These are phyloP conservation scores for Chrysoporthe austroafricana DNA, from an alignment of 2,329 filamentous ascomycete genomes.

Conservation along the genomic window DNA sequence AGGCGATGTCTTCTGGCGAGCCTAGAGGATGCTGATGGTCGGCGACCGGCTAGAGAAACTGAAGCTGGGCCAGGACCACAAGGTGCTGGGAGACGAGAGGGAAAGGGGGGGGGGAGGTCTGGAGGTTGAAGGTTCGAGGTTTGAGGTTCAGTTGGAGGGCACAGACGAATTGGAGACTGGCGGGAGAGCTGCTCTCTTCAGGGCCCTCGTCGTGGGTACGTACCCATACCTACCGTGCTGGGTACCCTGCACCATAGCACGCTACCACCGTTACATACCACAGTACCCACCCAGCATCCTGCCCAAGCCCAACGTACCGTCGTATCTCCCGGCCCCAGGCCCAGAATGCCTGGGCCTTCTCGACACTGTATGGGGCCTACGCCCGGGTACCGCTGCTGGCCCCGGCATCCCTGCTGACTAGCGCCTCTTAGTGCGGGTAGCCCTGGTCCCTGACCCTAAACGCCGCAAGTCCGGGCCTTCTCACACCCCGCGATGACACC, in stretches of 20 bases:
- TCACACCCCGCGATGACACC: background rate
- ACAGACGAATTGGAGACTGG: constrained; percentile 19
- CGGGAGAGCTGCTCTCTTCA: constrained; percentile 13
- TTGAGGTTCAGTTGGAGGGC: constrained; percentile 2
- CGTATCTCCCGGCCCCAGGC: background rate
- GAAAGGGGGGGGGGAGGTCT: background rate
- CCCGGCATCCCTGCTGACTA: background rate
- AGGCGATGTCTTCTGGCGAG: background rate
- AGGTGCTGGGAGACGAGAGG: background rate
- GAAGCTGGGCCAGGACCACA: background rate
- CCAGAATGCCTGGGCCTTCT: too few relatives aligned
- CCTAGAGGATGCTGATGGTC: background rate
- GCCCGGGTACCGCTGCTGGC: constrained; percentile 3
- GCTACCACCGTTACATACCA: background rate
- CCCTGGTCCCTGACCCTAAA: constrained; percentile 3
- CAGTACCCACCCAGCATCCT: background rate
- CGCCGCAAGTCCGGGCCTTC: constrained; percentile 10
- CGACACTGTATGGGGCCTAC: background rate
- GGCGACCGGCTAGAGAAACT: background rate
- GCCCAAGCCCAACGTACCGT: background rate
- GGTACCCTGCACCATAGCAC: background rate
- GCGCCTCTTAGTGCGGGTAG: background rate
- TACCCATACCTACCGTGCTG: background rate
- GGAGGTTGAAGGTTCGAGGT: background rate
- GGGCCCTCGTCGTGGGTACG: constrained; percentile 5